phyloP scores from a whole-genome alignment of 352 stramenopile species.

The Paralagenidium karlingii region DNA sequence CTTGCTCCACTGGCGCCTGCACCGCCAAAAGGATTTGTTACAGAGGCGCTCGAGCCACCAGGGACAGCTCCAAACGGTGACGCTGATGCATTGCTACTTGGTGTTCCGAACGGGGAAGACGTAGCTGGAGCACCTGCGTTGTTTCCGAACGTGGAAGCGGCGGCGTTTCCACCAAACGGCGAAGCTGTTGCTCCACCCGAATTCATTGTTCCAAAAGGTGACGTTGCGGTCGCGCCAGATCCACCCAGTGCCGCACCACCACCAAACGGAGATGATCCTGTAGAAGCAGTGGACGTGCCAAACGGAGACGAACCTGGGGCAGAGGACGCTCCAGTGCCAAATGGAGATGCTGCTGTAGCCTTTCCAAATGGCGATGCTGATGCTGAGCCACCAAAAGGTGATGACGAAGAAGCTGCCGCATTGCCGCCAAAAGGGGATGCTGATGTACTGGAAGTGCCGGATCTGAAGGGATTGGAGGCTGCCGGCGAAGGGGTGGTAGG shows the following conservation, averaged over 20 bases:
- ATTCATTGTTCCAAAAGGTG: slow-evolving; percentile 1
- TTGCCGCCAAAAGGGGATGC: too few species aligned
- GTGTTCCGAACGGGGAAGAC: slow-evolving; percentile 12
- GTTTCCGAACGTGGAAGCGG: slow-evolving; percentile 6
- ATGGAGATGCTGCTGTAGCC: too few species aligned
- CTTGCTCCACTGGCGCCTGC: slow-evolving; percentile 4
- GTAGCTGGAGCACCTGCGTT: slow-evolving; percentile 1
- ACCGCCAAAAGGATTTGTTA: slow-evolving; percentile 9
- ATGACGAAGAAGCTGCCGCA: too few species aligned
- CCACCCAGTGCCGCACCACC: background rate
- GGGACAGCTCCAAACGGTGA: slow-evolving; percentile 10
- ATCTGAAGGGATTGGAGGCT: too few species aligned
- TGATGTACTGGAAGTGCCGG: too few species aligned
- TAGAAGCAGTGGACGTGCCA: slow-evolving; percentile 1
- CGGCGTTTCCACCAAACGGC: slow-evolving; percentile 10
- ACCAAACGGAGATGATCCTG: slow-evolving; percentile 8
- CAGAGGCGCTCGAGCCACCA: too few species aligned
- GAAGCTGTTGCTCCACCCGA: slow-evolving; percentile 9
- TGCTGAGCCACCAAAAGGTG: too few species aligned
- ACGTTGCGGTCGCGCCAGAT: background rate
- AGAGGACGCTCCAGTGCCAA: too few species aligned
- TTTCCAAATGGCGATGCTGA: too few species aligned
- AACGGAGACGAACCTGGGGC: too few species aligned
- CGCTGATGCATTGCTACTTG: slow-evolving; percentile 4
- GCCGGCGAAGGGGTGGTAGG: too few species aligned